A percentile compares a stretch with the other conserved stretches of the same genome.
These are phyloP conservation scores for Athelia psychrophila DNA, from an alignment of 1,284 basidiomycete species.

Conservation along the genomic window DNA sequence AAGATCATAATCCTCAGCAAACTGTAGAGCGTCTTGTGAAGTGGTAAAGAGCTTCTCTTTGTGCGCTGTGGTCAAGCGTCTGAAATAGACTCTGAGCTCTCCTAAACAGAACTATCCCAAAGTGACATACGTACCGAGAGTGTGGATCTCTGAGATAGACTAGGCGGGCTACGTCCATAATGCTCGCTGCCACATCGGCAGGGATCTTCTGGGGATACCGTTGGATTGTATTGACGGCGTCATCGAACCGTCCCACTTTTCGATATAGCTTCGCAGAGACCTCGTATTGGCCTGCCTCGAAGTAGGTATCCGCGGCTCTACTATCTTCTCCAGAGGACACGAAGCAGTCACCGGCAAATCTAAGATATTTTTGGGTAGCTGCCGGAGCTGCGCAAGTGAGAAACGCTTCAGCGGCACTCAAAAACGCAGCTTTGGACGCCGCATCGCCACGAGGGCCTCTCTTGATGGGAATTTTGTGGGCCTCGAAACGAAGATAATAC, in stretches of 20 bases:
- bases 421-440: constrained; percentile 32
- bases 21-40: constrained; percentile 55
- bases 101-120: constrained; percentile 26
- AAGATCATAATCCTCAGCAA: constrained; percentile 54
- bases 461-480: constrained; percentile 21
- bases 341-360: constrained; percentile 55
- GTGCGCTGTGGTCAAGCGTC: no score
- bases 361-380: constrained; percentile 37
- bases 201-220: constrained; percentile 29
- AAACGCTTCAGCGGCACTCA: constrained; percentile 49
- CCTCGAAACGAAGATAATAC: constrained; percentile 40
- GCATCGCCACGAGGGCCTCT: constrained; percentile 15
- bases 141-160: constrained; percentile 47
- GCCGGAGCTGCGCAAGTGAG: constrained; percentile 33
- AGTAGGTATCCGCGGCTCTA: constrained; percentile 45
- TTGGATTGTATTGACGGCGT: constrained; percentile 48
- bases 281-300: constrained; percentile 41
- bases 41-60: constrained; percentile 42
- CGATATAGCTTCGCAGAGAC: constrained; percentile 45
- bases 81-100: constrained; percentile 26
- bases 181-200: constrained; percentile 30
- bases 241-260: constrained; percentile 47
- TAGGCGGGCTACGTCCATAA: constrained; percentile 46
- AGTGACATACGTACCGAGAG: constrained; percentile 36
- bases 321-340: constrained; percentile 35